Evolutionary conservation across 2,329 filamentous ascomycete species (phyloP).

Genomic region (Monosporascus sp.): DNA sequence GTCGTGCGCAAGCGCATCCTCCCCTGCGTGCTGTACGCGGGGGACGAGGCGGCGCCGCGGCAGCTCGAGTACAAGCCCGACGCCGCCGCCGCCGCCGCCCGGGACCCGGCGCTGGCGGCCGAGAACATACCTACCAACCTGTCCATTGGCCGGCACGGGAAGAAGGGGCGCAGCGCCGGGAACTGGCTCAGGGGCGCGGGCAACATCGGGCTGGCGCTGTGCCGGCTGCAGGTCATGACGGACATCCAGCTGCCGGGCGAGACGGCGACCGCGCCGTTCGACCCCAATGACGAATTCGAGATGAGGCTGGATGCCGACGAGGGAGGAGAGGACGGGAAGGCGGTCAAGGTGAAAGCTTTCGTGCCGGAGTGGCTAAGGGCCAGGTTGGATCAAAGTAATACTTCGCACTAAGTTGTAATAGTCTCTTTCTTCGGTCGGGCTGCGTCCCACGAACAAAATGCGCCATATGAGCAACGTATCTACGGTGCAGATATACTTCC

Average conservation of each 20-base stretch:
- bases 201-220: constrained; percentile 82
- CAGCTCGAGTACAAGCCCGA: constrained; percentile 42
- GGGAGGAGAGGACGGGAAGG: constrained; percentile 31
- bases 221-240: constrained; percentile 87
- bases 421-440: not conserved
- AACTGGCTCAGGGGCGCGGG: constrained; percentile 76
- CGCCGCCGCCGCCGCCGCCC: constrained; percentile 17
- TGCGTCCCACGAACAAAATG: not conserved
- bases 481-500: no score
- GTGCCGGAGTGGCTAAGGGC: constrained; percentile 69
- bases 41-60: constrained; percentile 28
- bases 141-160: constrained; percentile 46
- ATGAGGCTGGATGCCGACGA: constrained; percentile 42
- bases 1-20: constrained; percentile 88
- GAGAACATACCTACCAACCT: constrained; percentile 39
- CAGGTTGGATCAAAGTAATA: constrained; percentile 28
- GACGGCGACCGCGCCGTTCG: constrained; percentile 57
- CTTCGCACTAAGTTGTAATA: constrained; percentile 7
- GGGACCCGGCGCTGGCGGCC: constrained; percentile 11
- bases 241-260: constrained; percentile 66
- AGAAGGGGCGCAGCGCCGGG: constrained; percentile 66
- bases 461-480: not conserved
- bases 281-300: constrained; percentile 56
- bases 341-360: constrained; percentile 67
- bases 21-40: constrained; percentile 68